Evolutionary conservation across 1,284 basidiomycete genomes (phyloP), one percentile per base, ranked within the genome.

Genomic region (Leccinum subrobustum): DNA sequence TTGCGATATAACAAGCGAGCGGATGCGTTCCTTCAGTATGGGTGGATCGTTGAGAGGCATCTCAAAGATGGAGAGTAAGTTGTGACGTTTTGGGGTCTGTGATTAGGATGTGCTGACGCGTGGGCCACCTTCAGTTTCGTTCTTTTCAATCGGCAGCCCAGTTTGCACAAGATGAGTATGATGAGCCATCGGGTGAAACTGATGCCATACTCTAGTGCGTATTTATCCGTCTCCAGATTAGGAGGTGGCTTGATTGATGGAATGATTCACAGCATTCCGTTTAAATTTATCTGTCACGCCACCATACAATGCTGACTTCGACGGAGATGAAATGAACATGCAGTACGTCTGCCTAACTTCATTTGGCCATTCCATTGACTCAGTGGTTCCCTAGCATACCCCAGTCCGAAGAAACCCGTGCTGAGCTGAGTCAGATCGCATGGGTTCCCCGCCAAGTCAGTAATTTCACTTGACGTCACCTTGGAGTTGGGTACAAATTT

Each of bases 301-400:
- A 42, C 93, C 93, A 0, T 95, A 95, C 78, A 98, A 98, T 70
- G 95, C 95, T 74, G 95, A 98, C 79, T 99, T 99, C 79, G 97
- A 99, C 74, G 97, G 97, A 71, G 97, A 99, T 75, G 96, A 99
- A 78, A 99, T 99, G 97, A 99, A 99, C 79, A 93, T 99, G 91
- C 96, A 97, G 93, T 95, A 84, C 58, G 91, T 86, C 18, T 37
- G 14, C 47, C 57, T 9, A 16, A 23, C 39, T 25, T 59, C 3
- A 33, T 57, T 3, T 50, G 31, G 14, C 33, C 44, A 11, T 51
- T 42, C 54, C 35, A 42, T 64, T 61, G 31, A 65, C 54, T 52
- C 23, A 60, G 1, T 11, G 54, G 18, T 63, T 62, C 61, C 58
- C 29, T 63, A 95, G 93, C 75, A 92, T 99, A 39, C 97, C 97